These are phyloP conservation scores for Skeletonema costatum DNA, from an alignment of 108 stramenopile genomes.

Conservation along the genomic window DNA sequence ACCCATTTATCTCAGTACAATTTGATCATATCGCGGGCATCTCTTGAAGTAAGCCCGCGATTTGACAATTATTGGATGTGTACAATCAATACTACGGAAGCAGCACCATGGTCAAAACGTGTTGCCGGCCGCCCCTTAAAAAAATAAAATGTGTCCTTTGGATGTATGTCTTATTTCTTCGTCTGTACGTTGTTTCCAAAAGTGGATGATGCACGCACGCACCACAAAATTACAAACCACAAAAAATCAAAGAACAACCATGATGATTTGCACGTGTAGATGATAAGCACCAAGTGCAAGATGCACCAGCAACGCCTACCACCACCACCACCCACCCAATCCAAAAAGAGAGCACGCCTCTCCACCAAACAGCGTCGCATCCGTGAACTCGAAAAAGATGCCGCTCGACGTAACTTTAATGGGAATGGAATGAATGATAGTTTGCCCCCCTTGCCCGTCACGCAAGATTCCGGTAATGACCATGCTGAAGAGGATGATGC, in stretches of 20 bases:
- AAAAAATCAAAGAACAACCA: neutral
- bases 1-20: no score
- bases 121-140: no score
- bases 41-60: no score
- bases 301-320: neutral
- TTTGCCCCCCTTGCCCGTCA: slow-evolving; percentile 37
- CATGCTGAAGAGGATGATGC: slow-evolving; percentile 2
- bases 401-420: slow-evolving; percentile 25
- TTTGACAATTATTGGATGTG: no score
- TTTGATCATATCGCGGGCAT: no score
- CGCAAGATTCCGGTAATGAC: slow-evolving; percentile 7
- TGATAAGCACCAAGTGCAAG: neutral
- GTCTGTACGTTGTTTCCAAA: no score
- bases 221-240: no score
- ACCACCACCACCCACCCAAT: neutral
- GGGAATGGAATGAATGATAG: slow-evolving; percentile 39
- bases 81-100: no score
- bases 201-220: no score
- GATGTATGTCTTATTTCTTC: no score
- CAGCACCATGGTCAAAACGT: no score
- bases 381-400: slow-evolving; percentile 34
- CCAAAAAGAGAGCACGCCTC: slow-evolving; percentile 22
- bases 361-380: slow-evolving; percentile 14
- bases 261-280: neutral
- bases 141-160: no score